phyloP scores from a whole-genome alignment of 1,284 basidiomycete species.

The Cutaneotrichosporon dermatis region DNA sequence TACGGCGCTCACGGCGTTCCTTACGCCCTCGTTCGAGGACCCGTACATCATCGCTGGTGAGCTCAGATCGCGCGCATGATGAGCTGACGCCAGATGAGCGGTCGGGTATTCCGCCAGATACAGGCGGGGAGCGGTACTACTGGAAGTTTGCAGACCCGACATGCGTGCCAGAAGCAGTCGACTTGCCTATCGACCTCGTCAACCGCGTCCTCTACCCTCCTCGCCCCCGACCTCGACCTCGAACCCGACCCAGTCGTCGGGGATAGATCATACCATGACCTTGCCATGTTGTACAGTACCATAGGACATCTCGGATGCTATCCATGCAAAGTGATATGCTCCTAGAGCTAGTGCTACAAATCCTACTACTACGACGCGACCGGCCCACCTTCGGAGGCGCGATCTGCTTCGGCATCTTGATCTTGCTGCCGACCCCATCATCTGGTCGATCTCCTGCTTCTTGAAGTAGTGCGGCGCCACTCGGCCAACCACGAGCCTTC shows the following conservation, averaged over 20 bases:
- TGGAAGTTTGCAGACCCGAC: constrained; percentile 42
- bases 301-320: neutral
- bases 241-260: too few species aligned
- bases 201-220: constrained; percentile 62
- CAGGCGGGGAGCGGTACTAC: constrained; percentile 22
- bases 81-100: constrained; percentile 9
- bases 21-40: constrained; percentile 66
- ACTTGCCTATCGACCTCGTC: constrained; percentile 74
- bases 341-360: neutral
- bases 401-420: constrained; percentile 76
- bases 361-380: constrained; percentile 12
- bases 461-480: constrained; percentile 94
- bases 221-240: neutral
- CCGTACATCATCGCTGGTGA: constrained; percentile 62
- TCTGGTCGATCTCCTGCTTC: constrained; percentile 74
- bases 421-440: constrained; percentile 65
- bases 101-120: constrained; percentile 1
- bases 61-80: neutral
- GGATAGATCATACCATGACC: neutral
- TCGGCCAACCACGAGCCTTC: constrained; percentile 90
- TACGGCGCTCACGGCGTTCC: constrained; percentile 65
- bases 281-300: neutral
- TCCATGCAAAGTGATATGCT: constrained; percentile 1
- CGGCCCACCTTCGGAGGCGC: constrained; percentile 34
- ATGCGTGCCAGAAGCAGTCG: constrained; percentile 64